These are phyloP conservation scores for Pelargonium hybrid DNA, from an alignment of 441 rosid species.

Conservation along the genomic window DNA sequence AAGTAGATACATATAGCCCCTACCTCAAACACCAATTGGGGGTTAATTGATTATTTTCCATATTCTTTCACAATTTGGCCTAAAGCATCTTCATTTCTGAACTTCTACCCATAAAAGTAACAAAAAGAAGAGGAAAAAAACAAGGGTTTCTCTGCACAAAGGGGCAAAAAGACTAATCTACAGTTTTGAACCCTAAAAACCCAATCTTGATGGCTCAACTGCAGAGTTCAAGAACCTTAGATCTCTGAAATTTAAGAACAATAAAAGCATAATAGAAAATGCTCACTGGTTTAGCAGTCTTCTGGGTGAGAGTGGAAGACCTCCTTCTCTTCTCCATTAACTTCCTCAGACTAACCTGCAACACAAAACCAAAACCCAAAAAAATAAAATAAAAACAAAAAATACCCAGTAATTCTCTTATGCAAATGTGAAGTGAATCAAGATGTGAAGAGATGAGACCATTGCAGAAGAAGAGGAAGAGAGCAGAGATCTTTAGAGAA, in stretches of 20 bases:
- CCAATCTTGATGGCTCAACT: not conserved
- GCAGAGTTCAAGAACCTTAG: not conserved
- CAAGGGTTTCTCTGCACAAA: not conserved
- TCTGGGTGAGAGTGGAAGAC: not conserved
- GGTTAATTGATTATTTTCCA: not conserved
- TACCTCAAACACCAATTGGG: not conserved
- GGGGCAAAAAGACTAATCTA: not conserved
- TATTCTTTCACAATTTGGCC: not conserved
- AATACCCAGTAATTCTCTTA: not conserved
- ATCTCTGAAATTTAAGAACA: not conserved
- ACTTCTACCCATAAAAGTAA: not conserved
- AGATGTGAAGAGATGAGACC: not conserved
- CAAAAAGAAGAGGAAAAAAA: not conserved
- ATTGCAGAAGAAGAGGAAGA: conserved; percentile 2
- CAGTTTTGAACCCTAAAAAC: not conserved
- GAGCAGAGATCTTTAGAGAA: not conserved
- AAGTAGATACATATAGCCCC: too few species aligned
- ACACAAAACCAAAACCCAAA: not conserved
- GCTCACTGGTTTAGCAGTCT: not conserved
- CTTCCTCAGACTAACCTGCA: not conserved
- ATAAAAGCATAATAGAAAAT: not conserved
- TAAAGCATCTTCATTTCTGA: not conserved
- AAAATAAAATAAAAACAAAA: not conserved
- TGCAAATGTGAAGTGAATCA: not conserved
- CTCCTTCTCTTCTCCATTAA: not conserved